Evolutionary conservation across 2,329 filamentous ascomycete genomes (phyloP).

Genomic region (Colletotrichum liriopes): DNA sequence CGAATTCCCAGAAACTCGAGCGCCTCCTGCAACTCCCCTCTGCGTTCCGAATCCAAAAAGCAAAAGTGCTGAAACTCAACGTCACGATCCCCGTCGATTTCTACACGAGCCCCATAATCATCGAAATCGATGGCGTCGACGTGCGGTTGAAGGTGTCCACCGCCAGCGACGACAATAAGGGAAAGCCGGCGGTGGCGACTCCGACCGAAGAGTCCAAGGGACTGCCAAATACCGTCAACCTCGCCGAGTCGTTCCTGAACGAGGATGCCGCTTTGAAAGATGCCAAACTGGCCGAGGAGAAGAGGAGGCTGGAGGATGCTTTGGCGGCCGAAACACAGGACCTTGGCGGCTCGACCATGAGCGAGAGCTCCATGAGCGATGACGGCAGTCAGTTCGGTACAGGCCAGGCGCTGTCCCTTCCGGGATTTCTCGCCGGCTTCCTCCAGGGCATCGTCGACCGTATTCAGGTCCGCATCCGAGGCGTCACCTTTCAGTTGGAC

Average conservation of each 20-base stretch:
- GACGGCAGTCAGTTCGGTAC: slow-evolving; percentile 76
- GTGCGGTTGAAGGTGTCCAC: slow-evolving; percentile 73
- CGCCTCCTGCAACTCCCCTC: slow-evolving; percentile 81
- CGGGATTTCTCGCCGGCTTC: slow-evolving; percentile 79
- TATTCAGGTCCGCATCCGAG: slow-evolving; percentile 75
- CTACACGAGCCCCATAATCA: slow-evolving; percentile 85
- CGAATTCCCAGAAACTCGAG: slow-evolving; percentile 80
- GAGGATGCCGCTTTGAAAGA: slow-evolving; percentile 60
- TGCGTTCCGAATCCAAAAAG: slow-evolving; percentile 79
- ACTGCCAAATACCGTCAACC: slow-evolving; percentile 79
- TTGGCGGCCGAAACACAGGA: slow-evolving; percentile 75
- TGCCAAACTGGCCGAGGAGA: slow-evolving; percentile 74
- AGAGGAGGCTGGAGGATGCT: slow-evolving; percentile 78
- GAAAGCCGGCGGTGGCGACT: slow-evolving; percentile 45
- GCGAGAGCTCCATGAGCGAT: slow-evolving; percentile 74
- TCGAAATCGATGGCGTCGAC: slow-evolving; percentile 87
- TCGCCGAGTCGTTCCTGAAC: slow-evolving; percentile 82
- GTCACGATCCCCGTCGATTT: slow-evolving; percentile 91
- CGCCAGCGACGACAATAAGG: slow-evolving; percentile 49
- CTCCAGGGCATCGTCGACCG: slow-evolving; percentile 83
- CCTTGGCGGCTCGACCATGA: slow-evolving; percentile 71
- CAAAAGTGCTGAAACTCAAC: slow-evolving; percentile 82
- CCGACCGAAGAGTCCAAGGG: slow-evolving; percentile 49
- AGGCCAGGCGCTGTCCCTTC: slow-evolving; percentile 78
- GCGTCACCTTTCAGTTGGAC: slow-evolving; percentile 78